Percentiles rank a stretch among this genome's conserved stretches.
Evolutionary conservation across 306 rosid genomes (phyloP).

Genomic region (Pyrus betulifolia): DNA sequence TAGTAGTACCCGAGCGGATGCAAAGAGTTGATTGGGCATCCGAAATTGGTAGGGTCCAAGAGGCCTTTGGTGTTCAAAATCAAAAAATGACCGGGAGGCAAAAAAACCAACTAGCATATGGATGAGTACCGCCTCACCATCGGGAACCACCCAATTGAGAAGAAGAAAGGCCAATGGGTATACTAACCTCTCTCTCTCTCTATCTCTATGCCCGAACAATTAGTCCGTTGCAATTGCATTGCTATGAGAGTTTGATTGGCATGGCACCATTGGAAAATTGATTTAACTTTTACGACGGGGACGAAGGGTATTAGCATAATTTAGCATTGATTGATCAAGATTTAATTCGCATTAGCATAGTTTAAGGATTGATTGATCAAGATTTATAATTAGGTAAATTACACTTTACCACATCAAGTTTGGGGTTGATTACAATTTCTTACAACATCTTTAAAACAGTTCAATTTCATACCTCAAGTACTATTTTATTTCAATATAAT

Average conservation of each 20-base stretch:
- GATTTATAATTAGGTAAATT: too few relatives aligned
- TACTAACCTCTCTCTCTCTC: neutral
- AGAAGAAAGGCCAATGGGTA: constrained; percentile 86
- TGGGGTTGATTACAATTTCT: too few relatives aligned
- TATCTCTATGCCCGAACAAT: neutral
- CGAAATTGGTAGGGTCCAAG: constrained; percentile 78
- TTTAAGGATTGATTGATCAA: too few relatives aligned
- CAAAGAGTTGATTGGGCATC: constrained; percentile 77
- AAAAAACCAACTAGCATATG: constrained; percentile 94
- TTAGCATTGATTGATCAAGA: too few relatives aligned
- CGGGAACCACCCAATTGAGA: constrained; percentile 77
- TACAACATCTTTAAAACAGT: too few relatives aligned
- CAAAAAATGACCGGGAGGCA: constrained; percentile 82
- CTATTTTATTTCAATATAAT: too few relatives aligned
- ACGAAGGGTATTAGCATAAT: too few relatives aligned
- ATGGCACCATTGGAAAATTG: neutral
- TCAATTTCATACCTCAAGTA: too few relatives aligned
- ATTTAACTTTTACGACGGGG: neutral
- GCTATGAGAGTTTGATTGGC: neutral
- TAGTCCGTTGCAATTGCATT: neutral
- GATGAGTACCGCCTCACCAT: constrained; percentile 90
- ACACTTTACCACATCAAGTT: too few relatives aligned
- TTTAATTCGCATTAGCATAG: too few relatives aligned
- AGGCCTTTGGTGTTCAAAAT: constrained; percentile 85
- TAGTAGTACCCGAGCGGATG: constrained; percentile 98